phyloP scores from a whole-genome alignment of 192 early-diverging fungal species.

The Podila minutissima region DNA sequence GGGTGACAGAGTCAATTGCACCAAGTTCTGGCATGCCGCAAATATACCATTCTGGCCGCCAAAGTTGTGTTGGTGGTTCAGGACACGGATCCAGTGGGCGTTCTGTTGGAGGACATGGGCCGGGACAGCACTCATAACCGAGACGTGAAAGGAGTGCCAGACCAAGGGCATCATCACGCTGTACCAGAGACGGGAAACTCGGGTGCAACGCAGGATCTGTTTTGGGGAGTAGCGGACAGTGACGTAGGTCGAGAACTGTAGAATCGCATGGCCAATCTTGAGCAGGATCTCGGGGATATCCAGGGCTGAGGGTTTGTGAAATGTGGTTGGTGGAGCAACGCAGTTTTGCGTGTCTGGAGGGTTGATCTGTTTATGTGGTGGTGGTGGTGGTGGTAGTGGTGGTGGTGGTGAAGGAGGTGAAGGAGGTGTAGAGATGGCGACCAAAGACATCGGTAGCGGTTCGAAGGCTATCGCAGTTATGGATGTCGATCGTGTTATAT shows the following conservation, averaged over 20 bases:
- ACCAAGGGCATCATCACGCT: conserved; percentile 6
- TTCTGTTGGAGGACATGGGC: not conserved
- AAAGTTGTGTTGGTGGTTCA: conserved; percentile 4
- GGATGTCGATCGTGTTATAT: no score
- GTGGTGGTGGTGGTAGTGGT: not conserved
- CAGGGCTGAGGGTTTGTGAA: not conserved
- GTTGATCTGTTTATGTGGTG: not conserved
- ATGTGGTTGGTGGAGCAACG: not conserved
- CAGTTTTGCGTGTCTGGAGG: no score
- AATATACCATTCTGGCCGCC: not conserved
- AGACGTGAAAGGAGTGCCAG: conserved; percentile 1
- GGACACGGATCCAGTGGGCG: conserved; percentile 4
- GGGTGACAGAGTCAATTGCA: not conserved
- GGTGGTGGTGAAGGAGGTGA: not conserved
- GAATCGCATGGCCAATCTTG: not conserved
- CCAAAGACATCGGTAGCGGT: no score
- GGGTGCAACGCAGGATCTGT: conserved; percentile 1
- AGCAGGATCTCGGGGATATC: not conserved
- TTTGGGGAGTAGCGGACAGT: not conserved
- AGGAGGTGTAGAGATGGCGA: not conserved
- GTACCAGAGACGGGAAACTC: conserved; percentile 1
- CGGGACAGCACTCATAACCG: not conserved
- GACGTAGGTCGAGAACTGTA: not conserved
- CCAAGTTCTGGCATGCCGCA: not conserved
- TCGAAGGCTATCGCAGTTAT: no score